Evolutionary conservation across 2,329 filamentous ascomycete genomes (phyloP).

Genomic region (Colletotrichum sp.): DNA sequence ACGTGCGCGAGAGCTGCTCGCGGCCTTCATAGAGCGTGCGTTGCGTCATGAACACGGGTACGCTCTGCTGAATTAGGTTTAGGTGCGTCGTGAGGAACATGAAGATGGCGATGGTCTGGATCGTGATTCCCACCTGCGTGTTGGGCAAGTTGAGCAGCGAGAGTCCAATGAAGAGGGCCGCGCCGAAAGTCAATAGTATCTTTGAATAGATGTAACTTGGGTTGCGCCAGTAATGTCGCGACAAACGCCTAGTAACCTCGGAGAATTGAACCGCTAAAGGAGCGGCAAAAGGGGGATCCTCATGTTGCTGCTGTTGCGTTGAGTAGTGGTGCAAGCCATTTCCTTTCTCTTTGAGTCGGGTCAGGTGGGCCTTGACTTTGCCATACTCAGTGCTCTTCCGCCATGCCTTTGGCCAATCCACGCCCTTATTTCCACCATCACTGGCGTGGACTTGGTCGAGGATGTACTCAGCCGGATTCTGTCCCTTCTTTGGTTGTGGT

Average conservation of each 20-base stretch:
- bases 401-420: constrained; percentile 45
- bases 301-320: constrained; percentile 33
- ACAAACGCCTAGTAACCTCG: constrained; percentile 68
- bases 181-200: constrained; percentile 56
- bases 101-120: constrained; percentile 75
- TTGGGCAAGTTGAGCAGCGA: constrained; percentile 67
- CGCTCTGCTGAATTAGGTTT: constrained; percentile 65
- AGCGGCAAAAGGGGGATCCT: constrained; percentile 64
- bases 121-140: constrained; percentile 70
- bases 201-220: constrained; percentile 80
- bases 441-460: constrained; percentile 51
- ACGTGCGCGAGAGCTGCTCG: constrained; percentile 68
- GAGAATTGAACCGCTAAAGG: constrained; percentile 66
- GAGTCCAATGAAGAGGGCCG: constrained; percentile 67
- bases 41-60: constrained; percentile 71
- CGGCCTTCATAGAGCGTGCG: constrained; percentile 71
- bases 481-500: constrained; percentile 53
- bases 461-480: constrained; percentile 75
- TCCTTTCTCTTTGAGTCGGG: constrained; percentile 21
- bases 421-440: constrained; percentile 46
- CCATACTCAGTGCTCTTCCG: constrained; percentile 35
- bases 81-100: constrained; percentile 76
- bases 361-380: constrained; percentile 35
- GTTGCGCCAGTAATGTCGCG: constrained; percentile 80
- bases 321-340: neutral